phyloP scores from a whole-genome alignment of 768 basidiomycete genomes.

The Suillus decipiens region DNA sequence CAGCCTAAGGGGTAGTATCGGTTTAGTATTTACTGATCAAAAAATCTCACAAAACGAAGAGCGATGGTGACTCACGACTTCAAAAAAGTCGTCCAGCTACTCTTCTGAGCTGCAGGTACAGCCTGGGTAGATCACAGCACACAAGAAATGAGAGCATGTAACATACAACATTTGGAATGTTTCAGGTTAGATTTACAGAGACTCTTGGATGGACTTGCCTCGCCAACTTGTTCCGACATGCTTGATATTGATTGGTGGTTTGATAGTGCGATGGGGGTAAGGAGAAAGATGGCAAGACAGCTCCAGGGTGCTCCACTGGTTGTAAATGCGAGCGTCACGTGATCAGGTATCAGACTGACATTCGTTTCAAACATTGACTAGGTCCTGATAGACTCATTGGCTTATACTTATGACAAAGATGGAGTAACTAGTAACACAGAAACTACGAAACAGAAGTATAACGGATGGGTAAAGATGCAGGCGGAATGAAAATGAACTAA shows the following conservation, averaged over 20 bases:
- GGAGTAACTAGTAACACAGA: constrained; percentile 12
- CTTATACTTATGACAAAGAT: constrained; percentile 5
- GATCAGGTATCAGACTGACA: not conserved
- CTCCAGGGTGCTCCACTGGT: not conserved
- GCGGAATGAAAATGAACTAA: constrained; percentile 27
- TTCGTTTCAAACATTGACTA: not conserved
- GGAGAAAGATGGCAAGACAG: not conserved
- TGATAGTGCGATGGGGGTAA: constrained; percentile 12
- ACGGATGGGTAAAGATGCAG: not conserved
- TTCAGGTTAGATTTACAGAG: constrained; percentile 26
- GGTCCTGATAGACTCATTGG: not conserved
- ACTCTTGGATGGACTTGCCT: constrained; percentile 33
- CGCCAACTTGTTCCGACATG: constrained; percentile 45
- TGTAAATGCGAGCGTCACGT: not conserved
- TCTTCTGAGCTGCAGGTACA: constrained; percentile 80
- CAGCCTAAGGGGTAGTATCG: constrained; percentile 47
- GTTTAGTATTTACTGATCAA: constrained; percentile 7
- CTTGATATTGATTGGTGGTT: constrained; percentile 7
- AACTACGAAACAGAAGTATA: constrained; percentile 12
- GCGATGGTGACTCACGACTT: constrained; percentile 68
- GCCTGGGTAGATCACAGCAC: constrained; percentile 42
- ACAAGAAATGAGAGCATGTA: constrained; percentile 22
- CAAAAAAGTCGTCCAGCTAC: constrained; percentile 88
- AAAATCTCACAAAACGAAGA: not conserved
- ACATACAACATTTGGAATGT: constrained; percentile 32